Evolutionary conservation across 1,284 basidiomycete genomes (phyloP), one percentile per base, ranked within the genome.

Genomic region (Amylostereum areolatum): DNA sequence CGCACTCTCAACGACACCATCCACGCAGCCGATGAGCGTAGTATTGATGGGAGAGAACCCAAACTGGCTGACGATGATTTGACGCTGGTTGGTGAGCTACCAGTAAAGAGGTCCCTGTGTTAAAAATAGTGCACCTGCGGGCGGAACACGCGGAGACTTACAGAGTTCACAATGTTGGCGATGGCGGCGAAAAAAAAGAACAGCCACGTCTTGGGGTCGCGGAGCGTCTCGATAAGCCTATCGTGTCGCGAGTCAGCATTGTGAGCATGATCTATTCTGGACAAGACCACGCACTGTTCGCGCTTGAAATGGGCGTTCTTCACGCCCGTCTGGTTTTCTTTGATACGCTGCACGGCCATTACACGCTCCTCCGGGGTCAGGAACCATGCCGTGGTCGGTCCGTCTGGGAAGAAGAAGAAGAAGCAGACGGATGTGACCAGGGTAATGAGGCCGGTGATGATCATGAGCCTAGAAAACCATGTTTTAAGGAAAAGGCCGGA

Each of bases 331-430:
- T 70, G 67, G 52, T 70, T 69, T 47, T 76, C 79, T 70, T 81
- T 80, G 56, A 90, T 83, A 30, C 88, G 78, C 55, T 77, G 72
- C 3, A 89, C 73, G 5, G 84, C 85, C 11, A 78, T 72, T 2
- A 67, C 68, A n/a, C 82, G 74, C 57, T 88, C 85, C 18, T 71
- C 68, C 2, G 63, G 67, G 0, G 83, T 84, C 31, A 90, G 64
- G 65, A 86, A 87, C 78, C 81, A 81, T 5, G 86, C 84, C 48
- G 65, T 81, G 4, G 82, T 81, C 0, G 84, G 83, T 9, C 82
- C 84, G 58, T 84, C 77, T 0, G 84, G 85, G 65, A 88, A 86
- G 35, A 83, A 63, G 59, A 86, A 71, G 78, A 80, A 85, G 59
- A 80, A 85, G 9, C 71, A 53, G 0, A 76, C 49, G 3, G 81